Evolutionary conservation across 176 grass and related monocot species (phyloP).

Genomic region (Oryza coarctata): DNA sequence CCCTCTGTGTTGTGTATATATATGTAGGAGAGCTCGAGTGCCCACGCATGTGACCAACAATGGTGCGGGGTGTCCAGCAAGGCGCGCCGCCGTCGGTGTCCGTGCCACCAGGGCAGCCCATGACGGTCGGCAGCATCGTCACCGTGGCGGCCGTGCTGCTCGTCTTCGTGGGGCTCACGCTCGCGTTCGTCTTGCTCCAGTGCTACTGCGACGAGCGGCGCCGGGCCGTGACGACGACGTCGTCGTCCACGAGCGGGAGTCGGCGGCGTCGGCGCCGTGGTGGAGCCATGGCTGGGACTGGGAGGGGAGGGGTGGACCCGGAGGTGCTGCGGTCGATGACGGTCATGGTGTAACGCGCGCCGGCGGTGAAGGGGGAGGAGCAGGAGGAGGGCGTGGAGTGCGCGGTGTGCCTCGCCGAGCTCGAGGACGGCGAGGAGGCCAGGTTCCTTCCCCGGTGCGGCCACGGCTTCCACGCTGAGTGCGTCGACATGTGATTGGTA

Average conservation of each 20-base stretch:
- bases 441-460: constrained; percentile 55
- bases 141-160: constrained; percentile 4
- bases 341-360: constrained; percentile 33
- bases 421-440: constrained; percentile 57
- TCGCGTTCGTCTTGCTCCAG: constrained; percentile 19
- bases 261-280: neutral
- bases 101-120: neutral
- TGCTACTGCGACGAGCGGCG: neutral
- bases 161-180: constrained; percentile 21
- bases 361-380: neutral
- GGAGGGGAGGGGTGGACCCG: neutral
- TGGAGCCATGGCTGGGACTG: neutral
- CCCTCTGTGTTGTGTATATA: neutral
- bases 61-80: neutral
- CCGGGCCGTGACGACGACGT: neutral
- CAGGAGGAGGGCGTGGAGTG: constrained; percentile 38
- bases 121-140: neutral
- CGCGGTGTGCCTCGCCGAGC: constrained; percentile 65
- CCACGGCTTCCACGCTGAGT: constrained; percentile 67
- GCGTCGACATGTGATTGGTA: constrained; percentile 48
- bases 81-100: neutral
- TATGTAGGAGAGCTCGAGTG: neutral
- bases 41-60: neutral
- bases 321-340: constrained; percentile 48
- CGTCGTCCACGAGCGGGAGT: neutral